Evolutionary conservation across 2,329 filamentous ascomycete genomes (phyloP).

Genomic region (Paraphaeosphaeria minitans): DNA sequence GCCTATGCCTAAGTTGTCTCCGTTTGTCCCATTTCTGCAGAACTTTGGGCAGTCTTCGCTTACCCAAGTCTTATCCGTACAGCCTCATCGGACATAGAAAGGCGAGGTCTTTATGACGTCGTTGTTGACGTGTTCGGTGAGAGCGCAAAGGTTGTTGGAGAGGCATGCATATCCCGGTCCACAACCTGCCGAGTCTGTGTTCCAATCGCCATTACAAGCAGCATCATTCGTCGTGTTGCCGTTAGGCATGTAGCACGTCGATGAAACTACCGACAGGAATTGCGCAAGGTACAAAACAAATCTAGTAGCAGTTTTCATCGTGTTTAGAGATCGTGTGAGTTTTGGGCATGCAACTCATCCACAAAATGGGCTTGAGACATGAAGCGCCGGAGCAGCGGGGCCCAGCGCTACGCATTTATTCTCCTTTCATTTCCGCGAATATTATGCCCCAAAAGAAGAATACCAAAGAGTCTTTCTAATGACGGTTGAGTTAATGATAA

Average conservation of each 20-base stretch:
- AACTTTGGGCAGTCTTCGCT: conserved; percentile 41
- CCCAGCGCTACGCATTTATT: neutral
- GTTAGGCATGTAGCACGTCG: conserved; percentile 7
- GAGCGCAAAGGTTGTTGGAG: conserved; percentile 42
- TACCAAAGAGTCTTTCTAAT: too few relatives aligned
- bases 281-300: neutral
- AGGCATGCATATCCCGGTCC: conserved; percentile 47
- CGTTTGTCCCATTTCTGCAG: conserved; percentile 32
- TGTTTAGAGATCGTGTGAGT: neutral
- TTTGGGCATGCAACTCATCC: too few relatives aligned
- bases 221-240: conserved; percentile 26
- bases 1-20: conserved; percentile 9
- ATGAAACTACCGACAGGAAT: neutral
- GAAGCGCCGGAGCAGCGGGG: neutral
- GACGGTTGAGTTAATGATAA: too few relatives aligned
- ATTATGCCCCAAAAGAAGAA: too few relatives aligned
- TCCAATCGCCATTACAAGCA: conserved; percentile 34
- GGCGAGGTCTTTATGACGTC: conserved; percentile 15
- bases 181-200: conserved; percentile 40
- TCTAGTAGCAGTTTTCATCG: neutral
- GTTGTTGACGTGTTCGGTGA: conserved; percentile 20
- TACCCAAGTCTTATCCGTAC: conserved; percentile 43
- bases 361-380: neutral
- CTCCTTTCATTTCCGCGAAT: too few relatives aligned
- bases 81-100: conserved; percentile 40